A percentile compares a stretch with the other conserved stretches of the same genome.
Conservation (phyloP, 2,329 filamentous ascomycete species). For the Pleomassaria siparia region DNA sequence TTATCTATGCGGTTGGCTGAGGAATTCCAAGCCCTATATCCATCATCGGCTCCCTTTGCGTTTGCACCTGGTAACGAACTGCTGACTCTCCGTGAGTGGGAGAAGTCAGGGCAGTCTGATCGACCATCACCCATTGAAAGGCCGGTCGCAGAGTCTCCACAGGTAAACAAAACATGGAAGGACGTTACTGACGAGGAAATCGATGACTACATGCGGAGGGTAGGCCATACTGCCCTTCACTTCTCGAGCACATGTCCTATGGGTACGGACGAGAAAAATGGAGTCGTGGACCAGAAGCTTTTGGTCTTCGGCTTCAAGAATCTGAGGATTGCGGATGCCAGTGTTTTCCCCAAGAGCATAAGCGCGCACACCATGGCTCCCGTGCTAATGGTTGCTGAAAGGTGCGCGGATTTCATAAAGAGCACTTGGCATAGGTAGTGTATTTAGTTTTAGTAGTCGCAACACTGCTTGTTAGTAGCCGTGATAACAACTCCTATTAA, state of each 20-base stretch:
- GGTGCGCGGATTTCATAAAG: conserved; percentile 24
- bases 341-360: conserved; percentile 24
- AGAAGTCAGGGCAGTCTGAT: conserved; percentile 7
- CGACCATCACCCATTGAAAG: conserved; percentile 7
- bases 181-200: conserved; percentile 13
- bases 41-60: conserved; percentile 13
- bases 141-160: conserved; percentile 4
- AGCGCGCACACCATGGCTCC: conserved; percentile 25
- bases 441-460: conserved; percentile 2
- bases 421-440: conserved; percentile 5
- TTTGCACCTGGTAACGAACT: conserved; percentile 14
- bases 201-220: conserved; percentile 12
- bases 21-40: conserved; percentile 12
- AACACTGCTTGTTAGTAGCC: no score
- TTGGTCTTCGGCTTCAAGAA: conserved; percentile 28
- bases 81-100: conserved; percentile 11
- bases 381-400: conserved; percentile 33
- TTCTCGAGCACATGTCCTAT: conserved; percentile 33
- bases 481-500: no score
- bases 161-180: conserved; percentile 12
- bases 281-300: conserved; percentile 26
- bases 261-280: conserved; percentile 20
- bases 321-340: conserved; percentile 33
- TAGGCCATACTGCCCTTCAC: conserved; percentile 15
- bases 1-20: conserved; percentile 14